Evolutionary conservation across 176 grass and related monocot genomes (phyloP).

Genomic region (Zoysia japonica): DNA sequence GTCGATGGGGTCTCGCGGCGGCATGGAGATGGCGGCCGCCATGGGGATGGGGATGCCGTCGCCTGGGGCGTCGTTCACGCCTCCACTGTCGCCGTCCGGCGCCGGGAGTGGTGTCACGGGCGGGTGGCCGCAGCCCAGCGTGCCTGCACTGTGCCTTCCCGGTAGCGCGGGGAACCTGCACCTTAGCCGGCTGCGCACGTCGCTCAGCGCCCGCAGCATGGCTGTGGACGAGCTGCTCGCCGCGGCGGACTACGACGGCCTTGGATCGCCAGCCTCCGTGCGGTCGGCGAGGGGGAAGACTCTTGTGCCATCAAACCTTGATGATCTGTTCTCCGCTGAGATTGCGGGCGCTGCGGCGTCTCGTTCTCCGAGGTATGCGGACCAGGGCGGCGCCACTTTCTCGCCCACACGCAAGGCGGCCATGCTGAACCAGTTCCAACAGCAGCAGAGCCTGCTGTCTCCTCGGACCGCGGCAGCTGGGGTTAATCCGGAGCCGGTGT

Average conservation of each 20-base stretch:
- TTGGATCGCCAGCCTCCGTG: slow-evolving; percentile 36
- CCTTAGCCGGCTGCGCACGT: slow-evolving; percentile 54
- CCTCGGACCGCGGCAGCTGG: slow-evolving; percentile 27
- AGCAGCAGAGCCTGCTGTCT: slow-evolving; percentile 60
- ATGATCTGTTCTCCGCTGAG: slow-evolving; percentile 54
- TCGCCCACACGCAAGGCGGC: slow-evolving; percentile 51
- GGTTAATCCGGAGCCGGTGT: slow-evolving; percentile 40
- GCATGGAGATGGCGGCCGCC: slow-evolving; percentile 58
- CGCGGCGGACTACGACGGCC: slow-evolving; percentile 44
- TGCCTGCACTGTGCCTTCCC: slow-evolving; percentile 53
- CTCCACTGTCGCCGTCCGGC: slow-evolving; percentile 59
- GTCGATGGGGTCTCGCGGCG: slow-evolving; percentile 45
- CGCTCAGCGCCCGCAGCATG: slow-evolving; percentile 56
- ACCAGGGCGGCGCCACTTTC: slow-evolving; percentile 42
- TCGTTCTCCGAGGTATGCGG: slow-evolving; percentile 41
- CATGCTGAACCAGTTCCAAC: slow-evolving; percentile 59
- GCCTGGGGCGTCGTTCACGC: slow-evolving; percentile 54
- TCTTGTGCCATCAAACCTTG: slow-evolving; percentile 52
- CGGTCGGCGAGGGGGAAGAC: slow-evolving; percentile 44
- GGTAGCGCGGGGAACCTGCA: slow-evolving; percentile 52
- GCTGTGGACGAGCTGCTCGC: slow-evolving; percentile 52
- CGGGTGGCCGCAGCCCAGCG: slow-evolving; percentile 46
- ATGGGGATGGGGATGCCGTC: slow-evolving; percentile 62
- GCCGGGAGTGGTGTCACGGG: slow-evolving; percentile 26
- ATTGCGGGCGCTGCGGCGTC: slow-evolving; percentile 6